Base-by-base conservation (phyloP, 2,329 filamentous ascomycete species). In the Clarireedia monteithiana region DNA sequence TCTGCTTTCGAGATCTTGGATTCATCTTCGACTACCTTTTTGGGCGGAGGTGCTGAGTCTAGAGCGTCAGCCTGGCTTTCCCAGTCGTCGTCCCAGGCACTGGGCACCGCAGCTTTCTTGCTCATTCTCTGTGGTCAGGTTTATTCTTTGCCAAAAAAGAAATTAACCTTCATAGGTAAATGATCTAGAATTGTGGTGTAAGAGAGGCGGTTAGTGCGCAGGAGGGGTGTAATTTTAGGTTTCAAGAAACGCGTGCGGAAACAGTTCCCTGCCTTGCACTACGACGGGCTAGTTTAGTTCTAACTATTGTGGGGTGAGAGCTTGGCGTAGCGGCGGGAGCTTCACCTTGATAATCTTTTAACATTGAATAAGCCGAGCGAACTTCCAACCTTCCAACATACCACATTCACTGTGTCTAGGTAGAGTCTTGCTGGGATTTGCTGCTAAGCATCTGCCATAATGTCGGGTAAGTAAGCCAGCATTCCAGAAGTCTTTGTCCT, bases 21-120 rank as follows among this genome's bases (percentile, higher is more conserved):
- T 44, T 62, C 59, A 44, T 66, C 61, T 51, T 64, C 58, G 7
- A 51, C 53, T 39, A 58, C 63, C 46, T 55, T 26, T 24, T 53
- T 40, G 38, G 60, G 60, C 42, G 62, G 53, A 26, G 52, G 53
- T 42, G 52, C 57, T 23, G 50, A 39, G 17, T 74, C 69, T 44
- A 71, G 69, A 57, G 69, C 78, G 70, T 95, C 90, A 56, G 88
- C 89, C 68, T 87, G 80, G 5, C 76, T 73, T 69, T 92, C 89
- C 91, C 91, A 97, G 67, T 96, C 89, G 65, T 95, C 85, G 61
- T 75, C 90, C 92, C 92, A 96, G 20, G 90, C 91, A 70, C 91
- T 83, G 39, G 88, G 85, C 57, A 86, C 71, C 23, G 71, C 71
- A 48, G 63, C 61, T 64, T 76, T 73, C 74, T 67, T 68, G 58